Conservation (phyloP, 179 eudicot genomes). For the Nepenthes alata region DNA sequence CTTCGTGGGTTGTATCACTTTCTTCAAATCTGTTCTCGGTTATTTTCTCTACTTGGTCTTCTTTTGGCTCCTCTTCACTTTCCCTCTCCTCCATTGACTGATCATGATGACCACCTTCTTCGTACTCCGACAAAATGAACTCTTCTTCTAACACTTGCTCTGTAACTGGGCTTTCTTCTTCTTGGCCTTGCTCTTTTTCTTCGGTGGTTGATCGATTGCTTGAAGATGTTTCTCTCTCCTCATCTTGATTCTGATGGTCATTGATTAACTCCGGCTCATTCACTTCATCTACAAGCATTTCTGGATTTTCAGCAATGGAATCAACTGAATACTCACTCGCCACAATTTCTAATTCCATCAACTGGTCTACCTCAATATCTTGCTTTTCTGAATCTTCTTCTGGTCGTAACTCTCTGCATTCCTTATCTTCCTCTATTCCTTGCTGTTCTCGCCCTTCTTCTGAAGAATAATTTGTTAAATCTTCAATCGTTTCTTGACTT, state of each 20-base stretch:
- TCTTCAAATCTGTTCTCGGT: constrained; percentile 1
- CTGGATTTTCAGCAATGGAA: background rate
- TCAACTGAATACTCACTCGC: constrained; percentile 3
- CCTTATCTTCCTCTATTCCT: background rate
- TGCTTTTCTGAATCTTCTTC: background rate
- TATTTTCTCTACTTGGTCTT: background rate
- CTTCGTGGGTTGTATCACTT: background rate
- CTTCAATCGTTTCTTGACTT: constrained; percentile 4
- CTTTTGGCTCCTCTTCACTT: background rate
- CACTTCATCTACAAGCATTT: background rate
- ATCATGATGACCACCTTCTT: background rate
- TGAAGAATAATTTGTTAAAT: background rate
- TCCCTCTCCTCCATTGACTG: background rate
- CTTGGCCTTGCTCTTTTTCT: constrained; percentile 7
- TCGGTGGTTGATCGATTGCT: constrained; percentile 13
- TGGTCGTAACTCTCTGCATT: background rate
- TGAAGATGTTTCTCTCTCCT: constrained; percentile 6
- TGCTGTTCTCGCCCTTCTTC: constrained; percentile 3
- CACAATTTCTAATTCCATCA: constrained; percentile 8
- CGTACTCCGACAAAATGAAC: too few relatives aligned
- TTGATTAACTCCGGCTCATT: background rate
- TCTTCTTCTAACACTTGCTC: background rate
- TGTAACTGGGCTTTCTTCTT: background rate
- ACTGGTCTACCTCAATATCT: constrained; percentile 5
- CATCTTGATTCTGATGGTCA: constrained; percentile 6